Evolutionary conservation across 176 grass and related monocot species (phyloP), one percentile per base, ranked within the genome.

Genomic region (Chloris gayana): DNA sequence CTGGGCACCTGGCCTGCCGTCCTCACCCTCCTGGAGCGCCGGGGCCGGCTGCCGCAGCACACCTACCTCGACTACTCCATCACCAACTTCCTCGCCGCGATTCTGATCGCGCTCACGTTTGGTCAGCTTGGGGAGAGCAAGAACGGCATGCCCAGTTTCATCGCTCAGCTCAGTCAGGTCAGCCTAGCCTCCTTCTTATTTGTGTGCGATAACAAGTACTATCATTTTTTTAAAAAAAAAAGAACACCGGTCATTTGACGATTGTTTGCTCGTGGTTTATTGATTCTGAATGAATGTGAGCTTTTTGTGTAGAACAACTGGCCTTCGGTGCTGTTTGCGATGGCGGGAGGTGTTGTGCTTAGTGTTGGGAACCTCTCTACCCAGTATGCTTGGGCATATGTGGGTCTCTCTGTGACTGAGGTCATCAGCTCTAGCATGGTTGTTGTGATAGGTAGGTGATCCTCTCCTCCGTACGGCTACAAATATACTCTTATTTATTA

Each of bases 51-150:
- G 24, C 92, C 88, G 29, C 92, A 94, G 68, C 88, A 94, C 83
- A 94, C 92, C 3, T 94, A 94, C 80, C 86, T 94, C 7, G 92
- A 94, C 82, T 94, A 94, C 86, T 94, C 92, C 3, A 21, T 94
- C 60, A 94, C 80, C 4, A 94, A 94, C 71, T 84, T 89, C 72
- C 77, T 94, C 21, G 92, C 86, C 2, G 88, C 92, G 0, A 69
- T 91, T 14, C 61, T 91, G 72, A 91, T 94, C 14, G 92, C 92
- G 0, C 73, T 91, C 39, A 91, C 88, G 4, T 74, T 91, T 6
- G 92, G 92, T 27, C 88, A 94, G 86, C 84, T 94, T 35, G 92
- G 88, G n/a, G 62, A 72, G 10, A 74, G 68, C 80, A 94, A 86
- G 75, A 67, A 8, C 24, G 67, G 66, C 53, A 84, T 89, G 86